These are phyloP conservation scores for Arachis monticola DNA, from an alignment of 331 rosid species.

Conservation along the genomic window DNA sequence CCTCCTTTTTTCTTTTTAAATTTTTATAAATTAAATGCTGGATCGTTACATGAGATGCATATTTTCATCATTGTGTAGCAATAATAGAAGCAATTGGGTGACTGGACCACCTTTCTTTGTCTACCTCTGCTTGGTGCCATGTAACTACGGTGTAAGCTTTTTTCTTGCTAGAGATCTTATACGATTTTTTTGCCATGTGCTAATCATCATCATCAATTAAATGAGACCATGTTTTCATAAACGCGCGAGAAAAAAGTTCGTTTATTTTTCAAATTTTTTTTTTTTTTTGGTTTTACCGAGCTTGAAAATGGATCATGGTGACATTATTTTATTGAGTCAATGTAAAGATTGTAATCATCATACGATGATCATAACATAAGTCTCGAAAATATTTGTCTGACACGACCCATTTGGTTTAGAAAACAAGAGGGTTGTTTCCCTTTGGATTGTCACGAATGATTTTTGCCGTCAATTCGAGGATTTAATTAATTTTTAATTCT, in stretches of 20 bases:
- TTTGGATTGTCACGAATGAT: not conserved
- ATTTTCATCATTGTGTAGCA: conserved; percentile 6
- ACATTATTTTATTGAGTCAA: conserved; percentile 4
- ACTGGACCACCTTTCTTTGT: not conserved
- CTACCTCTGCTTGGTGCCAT: not conserved
- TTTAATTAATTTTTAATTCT: not conserved
- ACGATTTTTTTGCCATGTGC: no score
- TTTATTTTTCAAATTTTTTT: no score
- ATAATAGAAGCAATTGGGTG: not conserved
- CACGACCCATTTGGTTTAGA: not conserved
- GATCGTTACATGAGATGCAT: not conserved
- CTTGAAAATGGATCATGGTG: not conserved
- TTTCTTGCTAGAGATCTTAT: not conserved
- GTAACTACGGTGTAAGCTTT: not conserved
- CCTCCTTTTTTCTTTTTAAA: no score
- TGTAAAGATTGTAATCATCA: not conserved
- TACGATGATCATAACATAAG: not conserved
- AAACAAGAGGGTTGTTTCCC: not conserved
- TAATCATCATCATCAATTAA: no score
- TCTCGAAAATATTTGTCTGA: not conserved
- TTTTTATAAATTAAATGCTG: not conserved
- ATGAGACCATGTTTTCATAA: no score
- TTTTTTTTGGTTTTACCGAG: not conserved
- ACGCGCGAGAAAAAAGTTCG: no score
- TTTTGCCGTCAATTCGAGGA: not conserved